Evolutionary conservation across 441 rosid species (phyloP), one percentile per base, ranked within the genome.

Genomic region (Adansonia madagascariensis): DNA sequence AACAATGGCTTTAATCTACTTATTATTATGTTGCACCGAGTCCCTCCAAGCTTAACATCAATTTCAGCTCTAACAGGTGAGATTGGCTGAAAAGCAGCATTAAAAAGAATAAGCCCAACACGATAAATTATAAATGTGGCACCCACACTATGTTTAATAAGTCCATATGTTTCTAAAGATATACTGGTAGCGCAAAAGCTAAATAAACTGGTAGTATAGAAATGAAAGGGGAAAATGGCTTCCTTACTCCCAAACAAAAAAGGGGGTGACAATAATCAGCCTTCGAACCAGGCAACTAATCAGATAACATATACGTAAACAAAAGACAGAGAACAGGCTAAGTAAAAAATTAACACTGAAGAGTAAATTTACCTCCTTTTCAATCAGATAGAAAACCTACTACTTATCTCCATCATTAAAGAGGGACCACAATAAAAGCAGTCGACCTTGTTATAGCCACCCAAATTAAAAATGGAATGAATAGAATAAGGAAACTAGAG

Each of bases 21-120:
- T 83, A 89, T 86, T 75, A 90, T 84, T 60, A 94, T 73, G 78
- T 71, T 94, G 87, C 91, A 89, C 62, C 80, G 89, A 17, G 92
- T 91, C 76, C 97, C 97, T 81, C 95, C 98, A 63, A 94, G 86
- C 88, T 89, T 94, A 82, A 93, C 86, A 88, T 93, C 98, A 79
- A 93, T 82, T 84, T 91, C 98, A 84, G 97, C 97, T 88, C 97
- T 89, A 79, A 94, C 66, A 61, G 94, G 95, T 65, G 89, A 82
- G 50, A 79, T 79, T 24, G 94, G 93, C 99, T 97, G 94, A 81
- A 86, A 83, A 83, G 49, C 71, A 71, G 41, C 73, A 81, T 44
- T 60, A 57, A 68, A 12, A 49, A 24, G 57, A 73, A 81, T 41
- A 77, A 67, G 62, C 49, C 62, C 62, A 53, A 71, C 75, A 24